Evolutionary conservation across 2,329 filamentous ascomycete species (phyloP).

Genomic region (Penicillium sp.): DNA sequence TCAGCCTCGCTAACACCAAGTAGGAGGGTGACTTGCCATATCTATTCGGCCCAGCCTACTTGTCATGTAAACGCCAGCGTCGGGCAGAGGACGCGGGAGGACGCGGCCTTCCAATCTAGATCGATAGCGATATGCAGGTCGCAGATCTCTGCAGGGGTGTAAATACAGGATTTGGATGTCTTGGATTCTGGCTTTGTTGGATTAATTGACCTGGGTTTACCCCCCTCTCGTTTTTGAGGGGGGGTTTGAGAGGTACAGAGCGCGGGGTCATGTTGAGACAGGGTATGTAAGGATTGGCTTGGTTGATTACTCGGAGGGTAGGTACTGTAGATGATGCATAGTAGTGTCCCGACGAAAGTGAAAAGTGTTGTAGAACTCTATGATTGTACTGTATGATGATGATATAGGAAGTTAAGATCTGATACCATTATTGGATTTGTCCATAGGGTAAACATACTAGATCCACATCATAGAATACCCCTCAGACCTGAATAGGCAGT

Average conservation of each 20-base stretch:
- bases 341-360: background rate
- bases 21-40: background rate
- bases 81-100: constrained; percentile 17
- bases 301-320: background rate
- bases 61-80: constrained; percentile 11
- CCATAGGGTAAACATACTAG: background rate
- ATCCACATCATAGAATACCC: background rate
- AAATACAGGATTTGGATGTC: constrained; percentile 17
- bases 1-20: background rate
- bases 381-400: background rate
- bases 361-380: background rate
- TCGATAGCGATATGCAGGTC: constrained; percentile 17
- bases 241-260: background rate
- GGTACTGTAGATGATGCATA: too few relatives aligned
- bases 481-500: background rate
- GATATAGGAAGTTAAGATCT: background rate
- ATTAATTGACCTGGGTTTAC: too few relatives aligned
- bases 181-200: constrained; percentile 12
- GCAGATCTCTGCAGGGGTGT: constrained; percentile 30
- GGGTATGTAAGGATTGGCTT: constrained; percentile 16
- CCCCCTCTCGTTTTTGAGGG: background rate
- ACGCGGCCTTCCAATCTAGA: constrained; percentile 23
- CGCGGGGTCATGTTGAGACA: background rate
- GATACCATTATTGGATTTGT: background rate
- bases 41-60: background rate